Percentiles rank a stretch among this genome's conserved stretches.
These are phyloP conservation scores for Torulaspora franciscae DNA, from an alignment of 805 yeast genomes.

Conservation along the genomic window DNA sequence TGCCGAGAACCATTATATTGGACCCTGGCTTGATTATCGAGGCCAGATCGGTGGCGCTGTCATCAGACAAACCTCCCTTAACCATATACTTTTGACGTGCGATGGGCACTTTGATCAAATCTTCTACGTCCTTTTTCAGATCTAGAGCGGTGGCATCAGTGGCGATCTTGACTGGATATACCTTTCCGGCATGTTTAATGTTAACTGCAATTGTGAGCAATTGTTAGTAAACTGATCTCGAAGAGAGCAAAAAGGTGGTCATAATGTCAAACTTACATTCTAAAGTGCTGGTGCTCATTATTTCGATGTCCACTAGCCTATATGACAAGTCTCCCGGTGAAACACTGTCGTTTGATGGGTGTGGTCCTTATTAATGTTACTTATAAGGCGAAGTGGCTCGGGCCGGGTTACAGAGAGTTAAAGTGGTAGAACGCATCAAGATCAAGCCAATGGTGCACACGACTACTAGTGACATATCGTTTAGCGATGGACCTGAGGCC, in stretches of 20 bases:
- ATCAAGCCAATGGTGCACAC: neutral
- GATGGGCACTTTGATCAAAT: constrained; percentile 75
- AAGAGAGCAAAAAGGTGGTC: neutral
- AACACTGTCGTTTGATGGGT: neutral
- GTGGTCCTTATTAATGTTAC: neutral
- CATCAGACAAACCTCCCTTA: constrained; percentile 81
- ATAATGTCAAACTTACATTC: constrained; percentile 2
- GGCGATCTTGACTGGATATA: constrained; percentile 44
- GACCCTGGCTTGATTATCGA: constrained; percentile 60
- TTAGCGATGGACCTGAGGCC: too few species aligned
- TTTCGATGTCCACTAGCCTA: neutral
- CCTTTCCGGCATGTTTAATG: constrained; percentile 66
- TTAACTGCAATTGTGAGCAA: constrained; percentile 18
- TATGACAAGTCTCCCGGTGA: neutral
- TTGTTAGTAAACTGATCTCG: constrained; percentile 4
- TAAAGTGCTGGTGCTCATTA: constrained; percentile 4
- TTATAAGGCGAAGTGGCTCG: neutral
- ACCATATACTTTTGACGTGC: constrained; percentile 86
- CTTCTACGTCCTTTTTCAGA: constrained; percentile 62
- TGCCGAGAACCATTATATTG: constrained; percentile 83
- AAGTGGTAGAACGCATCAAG: too few species aligned
- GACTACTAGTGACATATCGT: neutral
- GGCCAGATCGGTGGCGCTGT: constrained; percentile 40
- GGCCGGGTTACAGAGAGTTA: neutral
- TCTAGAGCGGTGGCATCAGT: constrained; percentile 43